Base-by-base conservation (phyloP, 257 asterid genomes). In the Nyctanthes arbortristis region DNA sequence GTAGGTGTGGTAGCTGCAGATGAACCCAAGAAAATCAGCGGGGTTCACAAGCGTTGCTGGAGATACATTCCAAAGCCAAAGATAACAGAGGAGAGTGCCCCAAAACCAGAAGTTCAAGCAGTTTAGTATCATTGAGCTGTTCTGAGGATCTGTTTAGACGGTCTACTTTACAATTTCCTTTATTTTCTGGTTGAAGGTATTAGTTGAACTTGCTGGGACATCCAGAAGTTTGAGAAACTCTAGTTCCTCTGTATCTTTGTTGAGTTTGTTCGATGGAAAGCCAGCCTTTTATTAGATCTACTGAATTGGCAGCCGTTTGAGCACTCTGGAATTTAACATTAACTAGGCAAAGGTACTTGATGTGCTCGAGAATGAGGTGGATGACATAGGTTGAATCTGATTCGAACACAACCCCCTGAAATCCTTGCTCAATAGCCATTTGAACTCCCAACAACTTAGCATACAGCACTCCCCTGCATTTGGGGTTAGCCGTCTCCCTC, bases 41-140 rank as follows among this genome's bases (percentile, higher is more conserved):
- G 99, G 24, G 99, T 93, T 39, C 96, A 93, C 75, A 93, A 91
- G 76, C 92, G 97, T 66, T 93, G 97, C 78, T 93, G 99, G 97
- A 91, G 77, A 75, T 94, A 87, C 72, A 73, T 94, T 49, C 79
- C 88, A 4, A 79, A 82, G 66, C 16, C 72, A 1, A 82, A 73
- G 71, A 84, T 54, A 77, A 49, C 75, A 2, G 79, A 2, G 29
- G 91, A 76, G 70, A 78, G 34, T 55, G 16, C 69, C 68, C 79
- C 85, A 29, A 80, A 72, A 43, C 77, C 65, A 37, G 93, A 84
- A 40, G 69, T 70, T 73, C 82, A 71, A 59, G 69, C 87, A 22
- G 86, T 71, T 28, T 86, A 87, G 86, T 20, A 68, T 63, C 36
- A 24, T 63, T 73, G 73, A n/a, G 16, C 29, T 37, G 28, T 60